Evolutionary conservation across 306 rosid genomes (phyloP).

Genomic region (Biancaea sappan): DNA sequence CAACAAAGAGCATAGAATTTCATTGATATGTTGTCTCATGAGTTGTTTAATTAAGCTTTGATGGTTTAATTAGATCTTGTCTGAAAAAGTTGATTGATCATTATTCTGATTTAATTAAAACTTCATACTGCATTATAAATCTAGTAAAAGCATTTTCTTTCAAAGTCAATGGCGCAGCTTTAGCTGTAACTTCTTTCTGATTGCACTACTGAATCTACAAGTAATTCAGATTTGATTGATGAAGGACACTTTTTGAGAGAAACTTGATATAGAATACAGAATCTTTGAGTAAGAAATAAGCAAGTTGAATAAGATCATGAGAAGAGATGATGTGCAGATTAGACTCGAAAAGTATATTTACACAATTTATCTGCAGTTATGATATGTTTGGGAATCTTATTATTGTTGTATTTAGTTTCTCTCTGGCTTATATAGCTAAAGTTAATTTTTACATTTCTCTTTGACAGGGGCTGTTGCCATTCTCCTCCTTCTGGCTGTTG

Average conservation of each 20-base stretch:
- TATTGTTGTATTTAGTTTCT: constrained; percentile 11
- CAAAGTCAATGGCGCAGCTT: not conserved
- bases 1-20: not conserved
- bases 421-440: not conserved
- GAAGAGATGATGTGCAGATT: not conserved
- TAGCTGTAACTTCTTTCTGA: not conserved
- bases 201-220: not conserved
- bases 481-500: constrained; percentile 96
- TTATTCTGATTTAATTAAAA: not conserved
- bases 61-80: not conserved
- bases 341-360: not conserved
- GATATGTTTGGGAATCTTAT: not conserved
- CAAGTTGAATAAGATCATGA: not conserved
- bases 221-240: not conserved
- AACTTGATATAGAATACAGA: not conserved
- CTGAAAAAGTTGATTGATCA: not conserved
- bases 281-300: not conserved
- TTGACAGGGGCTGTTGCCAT: constrained; percentile 91
- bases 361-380: not conserved
- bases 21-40: not conserved
- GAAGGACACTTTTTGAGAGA: not conserved
- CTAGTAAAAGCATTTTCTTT: not conserved
- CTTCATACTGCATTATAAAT: not conserved
- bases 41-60: not conserved
- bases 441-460: constrained; percentile 29